Percentiles rank a stretch among this genome's conserved stretches.
Evolutionary conservation across 164 flowering plant genomes (phyloP).

Genomic region (Umbellularia californica): DNA sequence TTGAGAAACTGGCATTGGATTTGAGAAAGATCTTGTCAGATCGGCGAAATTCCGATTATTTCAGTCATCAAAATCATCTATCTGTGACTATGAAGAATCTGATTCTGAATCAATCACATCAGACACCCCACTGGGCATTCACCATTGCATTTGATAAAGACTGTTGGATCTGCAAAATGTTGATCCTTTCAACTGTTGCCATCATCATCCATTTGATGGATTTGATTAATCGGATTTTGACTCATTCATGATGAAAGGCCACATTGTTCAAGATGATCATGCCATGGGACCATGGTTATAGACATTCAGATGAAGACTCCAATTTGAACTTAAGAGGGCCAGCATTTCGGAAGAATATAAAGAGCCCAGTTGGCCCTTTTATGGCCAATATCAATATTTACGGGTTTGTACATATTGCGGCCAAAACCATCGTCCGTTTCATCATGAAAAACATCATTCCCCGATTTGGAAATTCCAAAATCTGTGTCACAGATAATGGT

Average conservation of each 20-base stretch:
- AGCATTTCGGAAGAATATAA: slow-evolving; percentile 28
- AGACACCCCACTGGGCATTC: no score
- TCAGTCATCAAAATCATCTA: no score
- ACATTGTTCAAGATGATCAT: no score
- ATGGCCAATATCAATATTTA: no score
- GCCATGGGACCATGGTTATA: background rate
- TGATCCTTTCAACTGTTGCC: no score
- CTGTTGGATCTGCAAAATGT: no score
- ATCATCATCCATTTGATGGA: no score
- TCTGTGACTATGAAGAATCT: no score
- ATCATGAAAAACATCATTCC: background rate
- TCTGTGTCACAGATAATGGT: background rate
- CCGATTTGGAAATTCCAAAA: background rate
- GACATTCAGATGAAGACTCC: slow-evolving; percentile 20
- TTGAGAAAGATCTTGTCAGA: slow-evolving; percentile 29
- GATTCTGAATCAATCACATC: no score
- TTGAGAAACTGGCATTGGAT: slow-evolving; percentile 33
- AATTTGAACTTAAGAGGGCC: slow-evolving; percentile 12
- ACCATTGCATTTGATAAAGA: no score
- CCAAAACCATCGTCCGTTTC: background rate
- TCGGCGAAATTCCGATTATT: background rate
- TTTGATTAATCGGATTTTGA: no score
- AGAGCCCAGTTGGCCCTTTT: slow-evolving; percentile 19
- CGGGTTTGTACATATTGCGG: background rate
- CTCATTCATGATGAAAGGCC: no score